These are phyloP conservation scores for Paramyrothecium roridum DNA, from an alignment of 2,329 filamentous ascomycete species.

Conservation along the genomic window DNA sequence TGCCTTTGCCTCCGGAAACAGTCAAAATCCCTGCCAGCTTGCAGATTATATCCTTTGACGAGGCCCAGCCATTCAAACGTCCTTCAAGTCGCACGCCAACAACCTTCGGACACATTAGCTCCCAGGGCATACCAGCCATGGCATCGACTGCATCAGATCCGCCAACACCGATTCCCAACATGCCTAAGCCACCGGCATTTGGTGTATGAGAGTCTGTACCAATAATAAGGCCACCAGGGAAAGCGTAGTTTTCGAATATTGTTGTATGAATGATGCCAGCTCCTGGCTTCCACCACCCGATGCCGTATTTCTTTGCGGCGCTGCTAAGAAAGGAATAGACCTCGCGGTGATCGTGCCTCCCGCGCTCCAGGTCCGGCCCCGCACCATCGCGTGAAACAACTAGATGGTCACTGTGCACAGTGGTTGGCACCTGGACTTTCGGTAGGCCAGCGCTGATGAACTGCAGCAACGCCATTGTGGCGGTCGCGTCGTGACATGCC, in stretches of 20 bases:
- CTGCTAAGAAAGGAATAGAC: slow-evolving; percentile 35
- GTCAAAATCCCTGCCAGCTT: slow-evolving; percentile 30
- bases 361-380: neutral
- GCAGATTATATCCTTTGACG: slow-evolving; percentile 31
- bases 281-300: slow-evolving; percentile 34
- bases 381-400: slow-evolving; percentile 14
- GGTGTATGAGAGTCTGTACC: slow-evolving; percentile 34
- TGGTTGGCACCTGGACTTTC: slow-evolving; percentile 31
- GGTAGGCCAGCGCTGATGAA: slow-evolving; percentile 38
- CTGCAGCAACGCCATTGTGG: slow-evolving; percentile 37
- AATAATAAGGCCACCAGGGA: slow-evolving; percentile 30
- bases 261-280: slow-evolving; percentile 35
- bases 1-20: slow-evolving; percentile 29
- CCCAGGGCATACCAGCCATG: slow-evolving; percentile 30
- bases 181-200: slow-evolving; percentile 30
- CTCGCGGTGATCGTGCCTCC: slow-evolving; percentile 19
- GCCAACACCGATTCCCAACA: slow-evolving; percentile 38
- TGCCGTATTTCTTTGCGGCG: slow-evolving; percentile 41
- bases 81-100: slow-evolving; percentile 27
- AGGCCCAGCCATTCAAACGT: slow-evolving; percentile 24
- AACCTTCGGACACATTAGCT: slow-evolving; percentile 26
- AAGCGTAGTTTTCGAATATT: slow-evolving; percentile 36
- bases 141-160: slow-evolving; percentile 44
- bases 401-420: slow-evolving; percentile 36
- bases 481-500: slow-evolving; percentile 39